Evolutionary conservation across 139 green algal genomes (phyloP).

Genomic region (Coelastrella sp.): DNA sequence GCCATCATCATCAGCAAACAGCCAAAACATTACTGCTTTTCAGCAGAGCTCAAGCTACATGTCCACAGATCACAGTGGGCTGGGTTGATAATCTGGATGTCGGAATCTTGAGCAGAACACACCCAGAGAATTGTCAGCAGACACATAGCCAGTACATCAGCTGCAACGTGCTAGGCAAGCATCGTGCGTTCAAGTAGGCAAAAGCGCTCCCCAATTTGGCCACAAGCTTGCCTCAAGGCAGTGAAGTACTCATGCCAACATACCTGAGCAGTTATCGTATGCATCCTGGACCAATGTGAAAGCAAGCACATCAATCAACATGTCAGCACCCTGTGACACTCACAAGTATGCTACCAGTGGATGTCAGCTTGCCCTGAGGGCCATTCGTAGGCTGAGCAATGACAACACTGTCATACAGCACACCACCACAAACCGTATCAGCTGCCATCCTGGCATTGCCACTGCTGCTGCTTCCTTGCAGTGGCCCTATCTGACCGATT

Average conservation of each 20-base stretch:
- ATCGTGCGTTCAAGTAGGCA: too few relatives aligned
- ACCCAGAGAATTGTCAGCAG: too few relatives aligned
- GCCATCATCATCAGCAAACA: too few relatives aligned
- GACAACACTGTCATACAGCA: neutral
- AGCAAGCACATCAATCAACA: neutral
- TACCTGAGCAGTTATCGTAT: neutral
- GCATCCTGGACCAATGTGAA: neutral
- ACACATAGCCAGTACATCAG: too few relatives aligned
- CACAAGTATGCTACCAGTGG: neutral
- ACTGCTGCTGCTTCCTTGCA: neutral
- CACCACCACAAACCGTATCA: neutral
- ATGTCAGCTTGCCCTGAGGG: slow-evolving; percentile 10
- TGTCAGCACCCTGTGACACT: neutral
- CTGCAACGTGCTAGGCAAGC: too few relatives aligned
- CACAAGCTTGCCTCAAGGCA: too few relatives aligned
- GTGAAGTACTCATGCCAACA: neutral
- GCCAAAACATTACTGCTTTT: too few relatives aligned
- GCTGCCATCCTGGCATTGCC: neutral
- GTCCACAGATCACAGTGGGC: too few relatives aligned
- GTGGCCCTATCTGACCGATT: slow-evolving; percentile 22
- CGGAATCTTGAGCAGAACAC: too few relatives aligned
- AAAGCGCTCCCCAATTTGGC: too few relatives aligned
- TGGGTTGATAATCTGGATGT: too few relatives aligned
- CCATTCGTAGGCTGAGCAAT: slow-evolving; percentile 9
- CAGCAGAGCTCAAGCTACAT: too few relatives aligned